phyloP scores from a whole-genome alignment of 306 rosid species.

The Cicer pinnatifidum region DNA sequence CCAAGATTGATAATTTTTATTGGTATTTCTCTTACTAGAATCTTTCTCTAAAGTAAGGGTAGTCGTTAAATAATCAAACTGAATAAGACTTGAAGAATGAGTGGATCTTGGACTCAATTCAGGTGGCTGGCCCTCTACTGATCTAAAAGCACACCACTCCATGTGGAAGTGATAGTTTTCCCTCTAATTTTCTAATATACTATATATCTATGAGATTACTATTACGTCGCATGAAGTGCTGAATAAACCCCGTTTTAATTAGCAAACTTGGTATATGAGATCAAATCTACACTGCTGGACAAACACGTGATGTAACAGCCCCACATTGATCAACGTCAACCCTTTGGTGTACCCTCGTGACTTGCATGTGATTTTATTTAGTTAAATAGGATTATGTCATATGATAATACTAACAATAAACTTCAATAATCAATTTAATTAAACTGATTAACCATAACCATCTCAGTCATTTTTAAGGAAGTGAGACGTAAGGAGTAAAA shows the following conservation, averaged over 20 bases:
- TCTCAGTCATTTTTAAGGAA: too few species aligned
- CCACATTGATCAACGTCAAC: neutral
- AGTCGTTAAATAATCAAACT: too few species aligned
- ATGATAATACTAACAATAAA: neutral
- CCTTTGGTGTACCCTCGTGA: neutral
- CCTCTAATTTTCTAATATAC: neutral
- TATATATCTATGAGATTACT: neutral
- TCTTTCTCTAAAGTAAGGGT: too few species aligned
- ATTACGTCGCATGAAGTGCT: neutral
- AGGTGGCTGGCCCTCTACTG: neutral
- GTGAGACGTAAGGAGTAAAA: too few species aligned
- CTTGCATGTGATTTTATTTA: conserved; percentile 33
- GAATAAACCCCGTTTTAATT: neutral
- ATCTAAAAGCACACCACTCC: neutral
- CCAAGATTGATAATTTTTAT: too few species aligned
- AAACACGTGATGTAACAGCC: conserved; percentile 37
- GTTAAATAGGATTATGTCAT: neutral
- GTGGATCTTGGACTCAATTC: neutral
- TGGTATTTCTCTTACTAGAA: too few species aligned
- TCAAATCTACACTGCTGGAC: neutral
- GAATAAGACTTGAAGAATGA: too few species aligned
- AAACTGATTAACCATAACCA: too few species aligned
- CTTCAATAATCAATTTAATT: too few species aligned
- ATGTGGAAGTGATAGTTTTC: conserved; percentile 15
- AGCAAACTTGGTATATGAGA: neutral